These are phyloP conservation scores for Lepidium didymum DNA, from an alignment of 345 rosid genomes.

Conservation along the genomic window DNA sequence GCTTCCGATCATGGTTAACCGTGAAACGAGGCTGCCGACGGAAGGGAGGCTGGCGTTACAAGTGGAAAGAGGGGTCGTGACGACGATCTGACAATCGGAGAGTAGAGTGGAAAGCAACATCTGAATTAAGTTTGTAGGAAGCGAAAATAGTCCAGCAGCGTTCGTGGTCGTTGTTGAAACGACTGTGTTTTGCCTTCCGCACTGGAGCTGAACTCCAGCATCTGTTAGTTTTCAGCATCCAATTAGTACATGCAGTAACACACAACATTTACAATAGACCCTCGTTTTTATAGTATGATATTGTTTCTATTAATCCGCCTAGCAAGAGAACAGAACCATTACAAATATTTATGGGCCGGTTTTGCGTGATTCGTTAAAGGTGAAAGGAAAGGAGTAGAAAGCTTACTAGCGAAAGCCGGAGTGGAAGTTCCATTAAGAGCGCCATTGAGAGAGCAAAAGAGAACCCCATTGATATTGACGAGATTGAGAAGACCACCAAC, in stretches of 20 bases:
- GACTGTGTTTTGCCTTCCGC: conserved; percentile 35
- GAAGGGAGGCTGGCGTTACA: conserved; percentile 49
- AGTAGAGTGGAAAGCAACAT: conserved; percentile 33
- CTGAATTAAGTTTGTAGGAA: conserved; percentile 36
- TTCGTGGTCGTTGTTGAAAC: conserved; percentile 43
- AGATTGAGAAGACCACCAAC: conserved; percentile 35
- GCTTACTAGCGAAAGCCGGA: conserved; percentile 35
- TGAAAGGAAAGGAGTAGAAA: background rate
- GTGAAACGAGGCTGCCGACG: conserved; percentile 33
- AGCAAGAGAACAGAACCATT: background rate
- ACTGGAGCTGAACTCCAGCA: conserved; percentile 47
- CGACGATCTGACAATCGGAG: conserved; percentile 36
- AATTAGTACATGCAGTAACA: background rate
- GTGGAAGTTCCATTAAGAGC: conserved; percentile 27
- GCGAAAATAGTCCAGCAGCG: conserved; percentile 33
- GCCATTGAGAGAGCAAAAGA: conserved; percentile 46
- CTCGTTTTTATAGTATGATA: background rate
- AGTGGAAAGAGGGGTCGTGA: conserved; percentile 47
- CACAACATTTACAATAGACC: background rate
- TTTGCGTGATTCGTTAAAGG: background rate
- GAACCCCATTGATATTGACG: conserved; percentile 38
- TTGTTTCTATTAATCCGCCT: background rate
- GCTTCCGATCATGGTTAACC: conserved; percentile 38
- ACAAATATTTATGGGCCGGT: background rate
- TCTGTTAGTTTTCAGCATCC: conserved; percentile 19